Evolutionary conservation across 495 filamentous ascomycete genomes (phyloP), one percentile per base, ranked within the genome.

Genomic region (Niebla homalea): DNA sequence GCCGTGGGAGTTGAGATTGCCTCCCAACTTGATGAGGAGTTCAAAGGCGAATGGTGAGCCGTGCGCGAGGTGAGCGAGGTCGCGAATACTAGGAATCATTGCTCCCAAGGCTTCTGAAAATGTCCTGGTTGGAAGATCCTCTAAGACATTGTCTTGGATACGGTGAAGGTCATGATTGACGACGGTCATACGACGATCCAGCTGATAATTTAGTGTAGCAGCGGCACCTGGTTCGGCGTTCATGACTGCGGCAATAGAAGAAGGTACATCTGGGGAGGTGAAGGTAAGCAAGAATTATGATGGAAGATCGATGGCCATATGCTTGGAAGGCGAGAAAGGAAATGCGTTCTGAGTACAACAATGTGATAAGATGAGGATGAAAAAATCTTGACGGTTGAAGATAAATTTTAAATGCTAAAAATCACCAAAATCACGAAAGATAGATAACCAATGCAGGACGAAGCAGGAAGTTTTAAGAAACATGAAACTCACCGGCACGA

Each of bases 131-230:
- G 72, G 72, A 46, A 70, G 66, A 38, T 69, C 64, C 20, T 66
- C 63, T 60, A 70, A 71, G 55, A 74, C 66, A 49, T 69, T 67
- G 59, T 74, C 70, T 62, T 74, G 70, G 36, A 74, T 67, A 49
- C 70, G 67, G 61, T 74, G 70, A 8, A 74, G 70, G 59, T 74
- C 70, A 65, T 72, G 71, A 58, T 74, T 73, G 35, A 74, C 67
- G 52, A 74, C 71, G 38, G 70, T 73, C 65, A 74, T 74, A 57
- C 73, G 73, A 62, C 70, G 70, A 55, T 74, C 70, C 57, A 74
- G 69, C 60, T 74, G 70, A 36, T 67, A 69, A 57, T 72, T 72
- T 52, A 74, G 67, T 2, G 69, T 69, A 15, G 57, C 51, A 22
- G 70, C 69, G 41, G 65, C 58, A 57, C 60, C 51, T 42, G 66